Conservation (phyloP, 768 basidiomycete species). For the Ephemerocybe angulata region DNA sequence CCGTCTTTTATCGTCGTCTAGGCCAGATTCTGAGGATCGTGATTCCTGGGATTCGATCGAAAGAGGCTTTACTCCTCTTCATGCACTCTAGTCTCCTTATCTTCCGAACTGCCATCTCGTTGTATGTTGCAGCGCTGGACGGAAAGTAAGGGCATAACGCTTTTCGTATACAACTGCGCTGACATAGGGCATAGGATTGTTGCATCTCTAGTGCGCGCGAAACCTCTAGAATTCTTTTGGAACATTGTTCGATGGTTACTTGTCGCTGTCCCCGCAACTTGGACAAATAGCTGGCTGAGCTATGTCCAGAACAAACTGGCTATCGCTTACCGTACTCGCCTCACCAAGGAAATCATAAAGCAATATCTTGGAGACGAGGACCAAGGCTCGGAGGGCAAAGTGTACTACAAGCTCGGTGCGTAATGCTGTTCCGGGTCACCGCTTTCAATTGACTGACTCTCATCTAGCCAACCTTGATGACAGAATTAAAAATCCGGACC, state of each 20-base stretch:
- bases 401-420: conserved; percentile 91
- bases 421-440: conserved; percentile 3
- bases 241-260: conserved; percentile 89
- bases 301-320: conserved; percentile 93
- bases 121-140: conserved; percentile 93
- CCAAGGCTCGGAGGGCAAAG: conserved; percentile 67
- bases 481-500: conserved; percentile 92
- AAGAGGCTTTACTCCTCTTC: conserved; percentile 81
- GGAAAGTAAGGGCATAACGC: conserved; percentile 60
- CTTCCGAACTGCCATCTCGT: conserved; percentile 84
- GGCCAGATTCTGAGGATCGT: conserved; percentile 77
- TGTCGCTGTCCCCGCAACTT: conserved; percentile 90
- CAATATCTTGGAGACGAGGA: conserved; percentile 78
- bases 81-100: conserved; percentile 90
- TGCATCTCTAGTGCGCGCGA: conserved; percentile 87
- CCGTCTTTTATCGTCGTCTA: conserved; percentile 82
- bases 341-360: conserved; percentile 79
- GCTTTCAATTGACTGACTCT: conserved; percentile 1
- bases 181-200: conserved; percentile 64
- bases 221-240: conserved; percentile 69
- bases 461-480: conserved; percentile 85
- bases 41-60: conserved; percentile 79
- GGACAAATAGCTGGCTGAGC: conserved; percentile 89
- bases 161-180: neutral
- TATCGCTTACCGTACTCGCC: conserved; percentile 80